phyloP scores from a whole-genome alignment of 805 yeast genomes.

The Metschnikowia amazonensis region DNA sequence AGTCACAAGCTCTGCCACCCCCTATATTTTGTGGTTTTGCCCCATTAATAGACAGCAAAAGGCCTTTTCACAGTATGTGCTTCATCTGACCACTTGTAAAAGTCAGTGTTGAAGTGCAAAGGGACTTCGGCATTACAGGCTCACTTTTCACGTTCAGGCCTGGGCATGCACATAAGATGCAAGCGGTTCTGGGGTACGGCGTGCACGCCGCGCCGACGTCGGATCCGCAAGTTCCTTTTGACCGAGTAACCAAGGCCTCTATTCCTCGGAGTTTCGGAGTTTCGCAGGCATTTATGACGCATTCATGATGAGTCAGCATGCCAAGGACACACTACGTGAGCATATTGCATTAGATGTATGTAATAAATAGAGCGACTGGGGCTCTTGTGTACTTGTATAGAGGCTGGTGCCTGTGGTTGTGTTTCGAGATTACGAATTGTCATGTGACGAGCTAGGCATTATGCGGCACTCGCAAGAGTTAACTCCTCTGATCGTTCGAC shows the following conservation, averaged over 20 bases:
- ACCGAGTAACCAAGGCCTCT: constrained; percentile 1
- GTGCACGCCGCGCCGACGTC: constrained; percentile 5
- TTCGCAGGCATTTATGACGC: neutral
- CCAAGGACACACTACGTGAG: neutral
- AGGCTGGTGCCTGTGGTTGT: too few species aligned
- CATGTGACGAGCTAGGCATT: too few species aligned
- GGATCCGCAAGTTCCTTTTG: constrained; percentile 8
- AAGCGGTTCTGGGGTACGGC: neutral
- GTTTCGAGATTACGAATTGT: too few species aligned
- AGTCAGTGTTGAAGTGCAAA: neutral
- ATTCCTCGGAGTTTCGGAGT: constrained; percentile 7
- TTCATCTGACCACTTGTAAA: too few species aligned
- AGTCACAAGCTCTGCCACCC: neutral
- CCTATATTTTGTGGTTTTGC: too few species aligned
- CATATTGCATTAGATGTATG: too few species aligned
- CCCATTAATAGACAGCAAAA: too few species aligned
- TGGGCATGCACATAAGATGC: constrained; percentile 1
- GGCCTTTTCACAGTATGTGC: too few species aligned
- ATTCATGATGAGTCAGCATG: neutral
- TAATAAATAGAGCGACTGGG: too few species aligned
- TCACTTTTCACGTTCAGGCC: constrained; percentile 5
- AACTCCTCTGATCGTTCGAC: too few species aligned
- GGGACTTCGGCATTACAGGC: neutral
- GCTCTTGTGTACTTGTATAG: too few species aligned
- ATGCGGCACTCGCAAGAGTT: too few species aligned